These are phyloP conservation scores for Epichloe sylvatica DNA, from an alignment of 2,329 filamentous ascomycete species.

Conservation along the genomic window DNA sequence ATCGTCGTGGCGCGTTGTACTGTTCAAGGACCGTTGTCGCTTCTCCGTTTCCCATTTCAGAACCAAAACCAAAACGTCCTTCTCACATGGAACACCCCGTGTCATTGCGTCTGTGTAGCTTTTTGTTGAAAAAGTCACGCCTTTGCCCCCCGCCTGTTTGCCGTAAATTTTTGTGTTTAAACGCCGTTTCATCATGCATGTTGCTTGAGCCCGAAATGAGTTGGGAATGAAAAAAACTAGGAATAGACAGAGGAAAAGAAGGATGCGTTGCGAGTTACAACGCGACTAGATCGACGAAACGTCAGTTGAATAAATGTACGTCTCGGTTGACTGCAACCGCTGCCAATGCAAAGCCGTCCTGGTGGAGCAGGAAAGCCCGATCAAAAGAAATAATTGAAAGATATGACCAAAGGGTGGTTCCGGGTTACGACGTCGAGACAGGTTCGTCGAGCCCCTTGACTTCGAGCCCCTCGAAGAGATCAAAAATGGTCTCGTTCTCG, in stretches of 20 bases:
- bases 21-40: constrained; percentile 2
- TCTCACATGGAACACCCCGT: background rate
- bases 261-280: background rate
- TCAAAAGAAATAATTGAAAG: background rate
- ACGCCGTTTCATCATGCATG: constrained; percentile 6
- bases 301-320: constrained; percentile 6
- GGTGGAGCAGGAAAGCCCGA: constrained; percentile 6
- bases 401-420: background rate
- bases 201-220: background rate
- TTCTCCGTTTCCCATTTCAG: background rate
- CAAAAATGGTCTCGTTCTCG: constrained; percentile 65
- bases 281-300: background rate
- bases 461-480: constrained; percentile 65
- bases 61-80: background rate
- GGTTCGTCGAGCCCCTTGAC: constrained; percentile 47
- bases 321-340: constrained; percentile 3
- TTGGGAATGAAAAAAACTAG: constrained; percentile 11
- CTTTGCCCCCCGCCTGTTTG: constrained; percentile 9
- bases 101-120: constrained; percentile 16
- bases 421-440: constrained; percentile 5
- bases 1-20: constrained; percentile 7
- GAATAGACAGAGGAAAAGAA: constrained; percentile 5
- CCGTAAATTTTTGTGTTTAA: constrained; percentile 4
- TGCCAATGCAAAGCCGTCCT: constrained; percentile 6
- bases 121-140: constrained; percentile 30